These are phyloP conservation scores for Camelina neglecta DNA, from an alignment of 345 rosid genomes.

Conservation along the genomic window DNA sequence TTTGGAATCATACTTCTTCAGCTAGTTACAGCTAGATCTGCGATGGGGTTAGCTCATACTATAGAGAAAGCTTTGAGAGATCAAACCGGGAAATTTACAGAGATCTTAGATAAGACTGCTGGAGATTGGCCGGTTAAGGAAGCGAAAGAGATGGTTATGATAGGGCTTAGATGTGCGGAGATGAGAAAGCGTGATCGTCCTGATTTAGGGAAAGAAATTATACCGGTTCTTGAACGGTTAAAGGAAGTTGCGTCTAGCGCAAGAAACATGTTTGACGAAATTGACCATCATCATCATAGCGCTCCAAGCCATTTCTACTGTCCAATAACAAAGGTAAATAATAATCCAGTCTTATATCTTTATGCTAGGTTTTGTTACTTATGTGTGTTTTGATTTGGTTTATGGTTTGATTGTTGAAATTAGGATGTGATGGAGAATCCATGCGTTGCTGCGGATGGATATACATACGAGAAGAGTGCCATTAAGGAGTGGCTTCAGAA, in stretches of 20 bases:
- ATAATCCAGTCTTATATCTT: neutral
- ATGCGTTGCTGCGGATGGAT: slow-evolving; percentile 90
- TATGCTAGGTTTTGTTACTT: neutral
- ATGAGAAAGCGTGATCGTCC: slow-evolving; percentile 82
- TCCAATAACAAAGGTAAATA: slow-evolving; percentile 76
- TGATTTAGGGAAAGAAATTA: slow-evolving; percentile 58
- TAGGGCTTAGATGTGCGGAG: slow-evolving; percentile 80
- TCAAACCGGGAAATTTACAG: slow-evolving; percentile 49
- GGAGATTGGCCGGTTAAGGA: slow-evolving; percentile 84
- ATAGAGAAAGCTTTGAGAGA: slow-evolving; percentile 74
- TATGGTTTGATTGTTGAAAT: slow-evolving; percentile 9
- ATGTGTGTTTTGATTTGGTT: neutral
- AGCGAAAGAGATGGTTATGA: slow-evolving; percentile 62
- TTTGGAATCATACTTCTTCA: slow-evolving; percentile 83
- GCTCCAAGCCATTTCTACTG: slow-evolving; percentile 80
- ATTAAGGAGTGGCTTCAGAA: slow-evolving; percentile 66
- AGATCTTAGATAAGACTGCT: slow-evolving; percentile 69
- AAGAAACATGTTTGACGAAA: slow-evolving; percentile 28
- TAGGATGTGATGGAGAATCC: slow-evolving; percentile 91
- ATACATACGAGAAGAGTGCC: slow-evolving; percentile 71
- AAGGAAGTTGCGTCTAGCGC: slow-evolving; percentile 56
- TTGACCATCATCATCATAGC: slow-evolving; percentile 11
- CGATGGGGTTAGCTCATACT: slow-evolving; percentile 64
- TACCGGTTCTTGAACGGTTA: slow-evolving; percentile 73
- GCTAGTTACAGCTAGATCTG: slow-evolving; percentile 71